Conservation (phyloP, 768 basidiomycete species). For the Phylloporus sp. region DNA sequence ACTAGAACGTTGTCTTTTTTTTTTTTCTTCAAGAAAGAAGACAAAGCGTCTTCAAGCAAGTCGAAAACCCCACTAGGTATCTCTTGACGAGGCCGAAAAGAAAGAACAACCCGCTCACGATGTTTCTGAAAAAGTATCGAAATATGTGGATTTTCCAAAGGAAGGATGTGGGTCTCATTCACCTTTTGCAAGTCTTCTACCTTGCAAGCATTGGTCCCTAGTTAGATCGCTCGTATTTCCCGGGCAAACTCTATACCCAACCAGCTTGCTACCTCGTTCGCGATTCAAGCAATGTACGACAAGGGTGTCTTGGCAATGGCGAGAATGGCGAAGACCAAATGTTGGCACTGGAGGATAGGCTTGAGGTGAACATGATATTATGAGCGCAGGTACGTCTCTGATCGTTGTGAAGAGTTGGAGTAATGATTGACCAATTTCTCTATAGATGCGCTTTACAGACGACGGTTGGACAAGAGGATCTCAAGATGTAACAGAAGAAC, state of each 20-base stretch:
- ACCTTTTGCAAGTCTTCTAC: neutral
- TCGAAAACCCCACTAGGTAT: constrained; percentile 51
- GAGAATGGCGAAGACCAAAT: constrained; percentile 74
- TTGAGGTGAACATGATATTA: constrained; percentile 76
- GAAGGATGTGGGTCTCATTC: constrained; percentile 49
- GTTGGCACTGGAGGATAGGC: constrained; percentile 82
- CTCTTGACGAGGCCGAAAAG: constrained; percentile 45
- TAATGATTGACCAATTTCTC: neutral
- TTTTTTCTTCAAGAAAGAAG: constrained; percentile 38
- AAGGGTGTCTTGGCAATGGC: constrained; percentile 72
- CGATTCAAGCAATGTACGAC: constrained; percentile 75
- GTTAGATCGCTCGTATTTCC: constrained; percentile 78
- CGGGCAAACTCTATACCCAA: constrained; percentile 68
- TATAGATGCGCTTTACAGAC: constrained; percentile 91
- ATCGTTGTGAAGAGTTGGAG: neutral
- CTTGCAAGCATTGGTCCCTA: constrained; percentile 27
- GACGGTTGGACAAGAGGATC: constrained; percentile 74
- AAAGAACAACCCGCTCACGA: constrained; percentile 17
- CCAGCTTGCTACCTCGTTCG: constrained; percentile 82
- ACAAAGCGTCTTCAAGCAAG: constrained; percentile 36
- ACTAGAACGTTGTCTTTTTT: constrained; percentile 74
- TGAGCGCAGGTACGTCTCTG: constrained; percentile 69
- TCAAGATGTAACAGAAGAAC: constrained; percentile 71
- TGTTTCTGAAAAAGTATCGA: constrained; percentile 70
- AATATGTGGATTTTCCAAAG: constrained; percentile 74